Base-by-base conservation (phyloP, 495 filamentous ascomycete genomes). In the Xylaria bambusicola region DNA sequence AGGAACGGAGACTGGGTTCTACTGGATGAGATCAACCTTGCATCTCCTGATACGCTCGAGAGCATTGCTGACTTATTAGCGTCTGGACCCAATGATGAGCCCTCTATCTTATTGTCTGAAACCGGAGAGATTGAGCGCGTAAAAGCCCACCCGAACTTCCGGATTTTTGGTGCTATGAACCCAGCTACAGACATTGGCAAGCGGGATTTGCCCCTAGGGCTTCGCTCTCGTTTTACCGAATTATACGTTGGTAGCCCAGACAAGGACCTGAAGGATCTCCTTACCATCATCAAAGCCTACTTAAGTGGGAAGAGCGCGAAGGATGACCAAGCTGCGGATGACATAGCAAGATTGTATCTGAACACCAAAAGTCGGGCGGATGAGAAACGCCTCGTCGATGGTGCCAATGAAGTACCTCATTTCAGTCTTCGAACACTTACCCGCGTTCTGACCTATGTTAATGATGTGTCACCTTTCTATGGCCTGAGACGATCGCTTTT, bases 161-260 rank as follows among this genome's bases (percentile, higher is more conserved):
- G 95, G 31, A 88, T 99, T 23, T 98, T 99, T 72, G 95, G 90
- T 23, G 94, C 94, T 44, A 99, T 99, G 95, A 99, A 99, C 67
- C 95, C 95, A 44, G 93, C 95, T 10, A 98, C 93, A 12, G 95
- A 99, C 79, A 84, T 96, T 56, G 95, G 95, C 31, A 99, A 98
- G 76, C 85, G 91, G 56, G 94, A 98, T 70, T 79, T 99, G 3
- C 93, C 92, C 0, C 83, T 87, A 51, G 91, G 94, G 4, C 77
- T 95, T 29, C 80, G 91, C 24, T 92, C 90, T 42, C 82, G 92
- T 18, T 99, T 99, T 68, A 97, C 93, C 0, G 95, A 99, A 67
- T 76, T 97, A 15, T 99, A 93, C 68, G 90, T 99, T 10, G 82
- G 88, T 52, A 91, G 89, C 47, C 92, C 94, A 0, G 95, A 99